phyloP scores from a whole-genome alignment of 495 filamentous ascomycete species.

The Hypoxylon cercidicola region DNA sequence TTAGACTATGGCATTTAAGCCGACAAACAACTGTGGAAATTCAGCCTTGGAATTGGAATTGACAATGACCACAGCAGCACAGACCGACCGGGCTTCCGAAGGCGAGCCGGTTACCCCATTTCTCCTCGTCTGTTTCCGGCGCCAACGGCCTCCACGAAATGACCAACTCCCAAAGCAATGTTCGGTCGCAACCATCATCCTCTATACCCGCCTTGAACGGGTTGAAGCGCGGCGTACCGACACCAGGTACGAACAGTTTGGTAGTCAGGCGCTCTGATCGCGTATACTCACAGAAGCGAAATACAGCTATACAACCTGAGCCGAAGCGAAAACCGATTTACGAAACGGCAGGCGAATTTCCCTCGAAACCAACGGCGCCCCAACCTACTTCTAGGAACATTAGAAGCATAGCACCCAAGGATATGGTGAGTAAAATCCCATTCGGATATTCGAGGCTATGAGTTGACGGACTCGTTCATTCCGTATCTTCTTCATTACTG shows the following conservation, averaged over 20 bases:
- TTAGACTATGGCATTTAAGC: not conserved
- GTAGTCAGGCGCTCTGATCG: not conserved
- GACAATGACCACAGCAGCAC: constrained; percentile 17
- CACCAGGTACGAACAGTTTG: constrained; percentile 46
- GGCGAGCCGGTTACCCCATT: constrained; percentile 25
- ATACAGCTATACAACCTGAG: constrained; percentile 58
- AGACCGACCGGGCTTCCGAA: constrained; percentile 28
- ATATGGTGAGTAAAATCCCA: constrained; percentile 34
- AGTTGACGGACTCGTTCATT: not conserved
- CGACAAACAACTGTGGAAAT: constrained; percentile 2
- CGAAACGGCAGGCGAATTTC: constrained; percentile 64
- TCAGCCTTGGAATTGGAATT: constrained; percentile 10
- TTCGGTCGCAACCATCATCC: constrained; percentile 64
- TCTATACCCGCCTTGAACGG: constrained; percentile 57
- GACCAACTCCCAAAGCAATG: constrained; percentile 73
- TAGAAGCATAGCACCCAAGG: constrained; percentile 34
- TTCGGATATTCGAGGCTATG: not conserved
- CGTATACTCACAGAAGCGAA: constrained; percentile 33
- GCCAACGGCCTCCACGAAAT: constrained; percentile 51
- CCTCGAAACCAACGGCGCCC: constrained; percentile 37
- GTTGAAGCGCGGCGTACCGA: constrained; percentile 50
- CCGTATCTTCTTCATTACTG: constrained; percentile 7
- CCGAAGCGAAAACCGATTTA: constrained; percentile 68
- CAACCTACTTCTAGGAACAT: constrained; percentile 25
- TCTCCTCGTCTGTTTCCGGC: constrained; percentile 23